Evolutionary conservation across 2,329 filamentous ascomycete genomes (phyloP).

Genomic region (Didymella glomerata): DNA sequence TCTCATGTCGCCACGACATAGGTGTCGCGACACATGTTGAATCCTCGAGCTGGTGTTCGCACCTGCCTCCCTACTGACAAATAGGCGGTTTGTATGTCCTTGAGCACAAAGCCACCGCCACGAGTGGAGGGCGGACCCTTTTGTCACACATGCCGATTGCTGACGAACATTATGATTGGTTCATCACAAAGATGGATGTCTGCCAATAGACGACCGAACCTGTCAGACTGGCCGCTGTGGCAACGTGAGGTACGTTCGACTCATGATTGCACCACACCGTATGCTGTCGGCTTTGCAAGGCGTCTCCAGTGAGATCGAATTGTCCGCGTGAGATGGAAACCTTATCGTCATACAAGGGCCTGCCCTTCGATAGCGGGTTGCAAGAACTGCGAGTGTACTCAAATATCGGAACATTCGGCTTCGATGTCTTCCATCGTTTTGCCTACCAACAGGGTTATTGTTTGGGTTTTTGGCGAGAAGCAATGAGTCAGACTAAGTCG

Average conservation of each 20-base stretch:
- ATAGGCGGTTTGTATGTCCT: not conserved
- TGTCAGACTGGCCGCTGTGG: not conserved
- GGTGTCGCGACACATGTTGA: not conserved
- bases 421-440: not conserved
- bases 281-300: not conserved
- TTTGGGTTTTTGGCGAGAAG: not conserved
- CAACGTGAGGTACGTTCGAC: not conserved
- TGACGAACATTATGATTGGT: not conserved
- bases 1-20: not conserved
- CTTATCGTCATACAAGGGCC: too few species aligned
- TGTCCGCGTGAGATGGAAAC: too few species aligned
- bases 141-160: slow-evolving; percentile 2
- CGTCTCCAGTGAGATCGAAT: not conserved
- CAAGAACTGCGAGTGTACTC: not conserved
- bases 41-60: not conserved
- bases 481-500: not conserved
- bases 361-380: not conserved
- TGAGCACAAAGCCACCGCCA: slow-evolving; percentile 8
- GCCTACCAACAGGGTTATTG: too few species aligned
- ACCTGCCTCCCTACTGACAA: not conserved
- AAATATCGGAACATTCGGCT: not conserved
- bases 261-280: not conserved
- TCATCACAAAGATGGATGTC: not conserved
- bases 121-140: not conserved
- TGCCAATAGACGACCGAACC: not conserved